Evolutionary conservation across 2,329 filamentous ascomycete genomes (phyloP).

Genomic region (Alternaria consortialis): DNA sequence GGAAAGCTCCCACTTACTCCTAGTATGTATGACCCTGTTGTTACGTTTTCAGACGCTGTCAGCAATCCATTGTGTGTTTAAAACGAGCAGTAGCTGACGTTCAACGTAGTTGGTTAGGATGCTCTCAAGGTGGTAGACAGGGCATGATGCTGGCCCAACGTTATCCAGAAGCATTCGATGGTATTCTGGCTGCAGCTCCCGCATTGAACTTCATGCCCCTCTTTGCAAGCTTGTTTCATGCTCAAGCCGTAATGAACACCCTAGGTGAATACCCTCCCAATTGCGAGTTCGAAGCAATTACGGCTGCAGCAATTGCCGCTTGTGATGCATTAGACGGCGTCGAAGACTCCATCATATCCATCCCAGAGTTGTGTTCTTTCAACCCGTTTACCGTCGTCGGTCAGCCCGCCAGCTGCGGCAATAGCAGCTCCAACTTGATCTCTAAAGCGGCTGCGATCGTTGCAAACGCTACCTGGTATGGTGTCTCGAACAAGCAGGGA

Average conservation of each 20-base stretch:
- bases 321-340: constrained; percentile 43
- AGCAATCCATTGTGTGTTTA: background rate
- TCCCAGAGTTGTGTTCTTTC: constrained; percentile 39
- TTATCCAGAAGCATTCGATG: constrained; percentile 44
- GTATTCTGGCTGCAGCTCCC: constrained; percentile 48
- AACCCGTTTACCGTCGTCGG: constrained; percentile 23
- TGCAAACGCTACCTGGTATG: no score
- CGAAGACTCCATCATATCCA: constrained; percentile 46
- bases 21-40: no score
- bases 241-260: constrained; percentile 42
- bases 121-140: constrained; percentile 48
- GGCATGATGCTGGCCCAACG: constrained; percentile 47
- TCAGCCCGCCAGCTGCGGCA: background rate
- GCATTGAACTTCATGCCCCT: constrained; percentile 37
- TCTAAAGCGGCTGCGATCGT: no score
- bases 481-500: no score
- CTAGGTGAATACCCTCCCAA: constrained; percentile 29
- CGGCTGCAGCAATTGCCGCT: constrained; percentile 26
- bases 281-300: constrained; percentile 42
- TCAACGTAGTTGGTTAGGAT: constrained; percentile 46
- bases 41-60: no score
- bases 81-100: background rate
- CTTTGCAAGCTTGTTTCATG: constrained; percentile 33
- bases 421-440: background rate
- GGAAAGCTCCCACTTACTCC: constrained; percentile 37